A percentile compares a stretch with the other conserved stretches of the same genome.
phyloP scores from a whole-genome alignment of 768 basidiomycete species.

The Calocera viscosa region DNA sequence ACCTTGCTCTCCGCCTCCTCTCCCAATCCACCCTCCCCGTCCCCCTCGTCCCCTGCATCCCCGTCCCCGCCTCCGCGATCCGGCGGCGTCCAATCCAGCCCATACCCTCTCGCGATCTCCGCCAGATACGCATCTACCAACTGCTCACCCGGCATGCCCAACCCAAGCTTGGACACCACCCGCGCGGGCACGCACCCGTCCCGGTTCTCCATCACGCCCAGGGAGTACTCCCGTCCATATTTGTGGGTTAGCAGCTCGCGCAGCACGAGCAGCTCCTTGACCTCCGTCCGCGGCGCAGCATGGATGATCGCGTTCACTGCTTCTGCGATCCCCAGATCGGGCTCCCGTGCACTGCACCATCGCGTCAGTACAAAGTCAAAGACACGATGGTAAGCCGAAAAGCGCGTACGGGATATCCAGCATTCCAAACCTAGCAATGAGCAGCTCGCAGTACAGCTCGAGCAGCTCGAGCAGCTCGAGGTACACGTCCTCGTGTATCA shows the following conservation, averaged over 20 bases:
- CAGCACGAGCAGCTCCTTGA: conserved; percentile 83
- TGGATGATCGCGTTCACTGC: conserved; percentile 80
- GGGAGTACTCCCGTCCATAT: conserved; percentile 80
- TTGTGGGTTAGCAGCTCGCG: conserved; percentile 94
- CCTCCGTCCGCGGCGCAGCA: conserved; percentile 80
- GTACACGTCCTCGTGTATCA: conserved; percentile 75
- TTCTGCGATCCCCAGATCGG: conserved; percentile 77
- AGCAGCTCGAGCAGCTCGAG: conserved; percentile 82
- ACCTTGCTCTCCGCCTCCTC: neutral
- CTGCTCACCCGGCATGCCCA: conserved; percentile 54
- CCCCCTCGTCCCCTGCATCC: conserved; percentile 22
- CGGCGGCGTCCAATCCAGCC: conserved; percentile 51
- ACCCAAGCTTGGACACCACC: conserved; percentile 58
- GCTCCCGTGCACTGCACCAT: conserved; percentile 51
- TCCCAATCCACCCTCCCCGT: conserved; percentile 18
- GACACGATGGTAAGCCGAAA: neutral
- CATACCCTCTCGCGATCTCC: conserved; percentile 84
- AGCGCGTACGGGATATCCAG: conserved; percentile 65
- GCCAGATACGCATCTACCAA: conserved; percentile 78
- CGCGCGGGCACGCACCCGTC: conserved; percentile 71
- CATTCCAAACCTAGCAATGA: conserved; percentile 81
- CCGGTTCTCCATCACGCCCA: conserved; percentile 75
- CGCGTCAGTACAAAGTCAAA: neutral
- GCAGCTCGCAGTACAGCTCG: conserved; percentile 88
- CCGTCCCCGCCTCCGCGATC: conserved; percentile 19